Evolutionary conservation across 192 early-diverging fungal species (phyloP).

Genomic region (Backusella morwellensis): DNA sequence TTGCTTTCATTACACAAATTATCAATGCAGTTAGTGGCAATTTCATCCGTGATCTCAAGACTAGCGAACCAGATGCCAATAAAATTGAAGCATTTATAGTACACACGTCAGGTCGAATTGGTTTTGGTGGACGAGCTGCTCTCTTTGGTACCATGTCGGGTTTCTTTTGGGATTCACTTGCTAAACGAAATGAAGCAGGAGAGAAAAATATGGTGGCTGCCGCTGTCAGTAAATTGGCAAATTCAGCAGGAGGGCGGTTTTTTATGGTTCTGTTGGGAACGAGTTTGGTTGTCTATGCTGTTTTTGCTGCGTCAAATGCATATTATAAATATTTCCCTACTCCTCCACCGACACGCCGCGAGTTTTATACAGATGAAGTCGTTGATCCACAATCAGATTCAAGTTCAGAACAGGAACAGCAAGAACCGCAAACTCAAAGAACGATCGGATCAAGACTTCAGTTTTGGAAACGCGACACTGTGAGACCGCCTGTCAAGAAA

Average conservation of each 20-base stretch:
- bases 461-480: not conserved
- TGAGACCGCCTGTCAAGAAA: not conserved
- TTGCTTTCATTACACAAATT: slow-evolving; percentile 44
- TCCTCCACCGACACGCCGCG: slow-evolving; percentile 20
- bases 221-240: slow-evolving; percentile 28
- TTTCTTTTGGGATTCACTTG: slow-evolving; percentile 33
- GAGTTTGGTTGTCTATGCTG: slow-evolving; percentile 32
- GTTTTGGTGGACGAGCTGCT: slow-evolving; percentile 41
- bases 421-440: not conserved
- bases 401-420: not conserved
- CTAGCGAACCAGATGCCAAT: slow-evolving; percentile 11
- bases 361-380: not conserved
- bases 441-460: not conserved
- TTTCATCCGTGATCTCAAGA: slow-evolving; percentile 33
- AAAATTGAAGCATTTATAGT: slow-evolving; percentile 32
- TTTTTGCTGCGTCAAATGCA: slow-evolving; percentile 33
- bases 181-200: slow-evolving; percentile 19
- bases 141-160: slow-evolving; percentile 42
- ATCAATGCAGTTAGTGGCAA: slow-evolving; percentile 38
- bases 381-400: not conserved
- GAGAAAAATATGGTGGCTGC: slow-evolving; percentile 28
- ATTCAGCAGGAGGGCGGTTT: slow-evolving; percentile 23
- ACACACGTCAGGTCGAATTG: slow-evolving; percentile 39
- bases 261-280: slow-evolving; percentile 30
- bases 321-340: slow-evolving; percentile 42